Evolutionary conservation across 2,329 filamentous ascomycete species (phyloP), one percentile per base, ranked within the genome.

Genomic region (Falciphora oryzae): DNA sequence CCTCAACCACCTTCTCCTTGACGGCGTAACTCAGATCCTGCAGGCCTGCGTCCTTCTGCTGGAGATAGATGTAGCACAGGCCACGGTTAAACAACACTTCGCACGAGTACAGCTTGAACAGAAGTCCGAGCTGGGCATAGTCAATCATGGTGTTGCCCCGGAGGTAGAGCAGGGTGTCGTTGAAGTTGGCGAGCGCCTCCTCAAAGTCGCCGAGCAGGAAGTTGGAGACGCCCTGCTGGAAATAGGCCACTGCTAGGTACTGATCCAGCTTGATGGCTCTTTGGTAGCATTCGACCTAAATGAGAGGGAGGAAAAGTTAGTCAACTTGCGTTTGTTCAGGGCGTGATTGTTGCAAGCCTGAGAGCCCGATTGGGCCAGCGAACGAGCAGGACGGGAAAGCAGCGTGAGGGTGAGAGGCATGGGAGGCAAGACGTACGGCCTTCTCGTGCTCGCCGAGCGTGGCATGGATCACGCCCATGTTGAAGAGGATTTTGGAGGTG

Each of bases 401-500:
- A 63, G 44, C 16, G 28, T 63, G 25, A 16, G 28, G 62, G 58
- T 72, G 62, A 71, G 69, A 53, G n/a, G 6, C 18, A 53, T 22
- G 67, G 60, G 29, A 6, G 29, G 38, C 25, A 8, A 32, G 35
- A 83, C 92, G 77, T 82, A 97, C 94, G 73, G 95, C 95, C 81
- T 92, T 93, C 75, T 94, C 91, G 78, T 99, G 95, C 75, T 98
- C 93, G 70, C 95, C 95, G 25, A 99, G 83, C 0, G 95, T 98
- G 56, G 95, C 95, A 80, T 97, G 91, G 71, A 99, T 98, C 56
- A 99, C 94, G 70, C 95, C 95, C 78, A 94, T 96, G 74, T 99
- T 99, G 83, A 99, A 99, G 67, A 97, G 83, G 68, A 99, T 99
- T 82, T 97, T 98, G 71, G 95, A 97, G 0, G 95, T 99, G 75